Evolutionary conservation across 2,329 filamentous ascomycete genomes (phyloP).

Genomic region (Penicillium sumatraense): DNA sequence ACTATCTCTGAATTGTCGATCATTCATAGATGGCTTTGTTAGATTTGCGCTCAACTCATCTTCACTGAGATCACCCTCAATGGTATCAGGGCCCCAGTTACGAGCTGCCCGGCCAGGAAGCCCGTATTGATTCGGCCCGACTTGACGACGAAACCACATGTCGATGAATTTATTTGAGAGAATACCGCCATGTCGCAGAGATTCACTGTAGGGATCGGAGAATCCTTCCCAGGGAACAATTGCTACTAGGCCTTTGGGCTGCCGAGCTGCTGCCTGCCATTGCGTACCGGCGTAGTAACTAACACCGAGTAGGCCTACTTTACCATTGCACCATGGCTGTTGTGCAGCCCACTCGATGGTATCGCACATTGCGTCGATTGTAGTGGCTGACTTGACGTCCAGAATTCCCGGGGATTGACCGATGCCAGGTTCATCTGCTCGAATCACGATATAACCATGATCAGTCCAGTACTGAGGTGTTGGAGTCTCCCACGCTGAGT

Average conservation of each 20-base stretch:
- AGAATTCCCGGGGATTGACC: slow-evolving; percentile 47
- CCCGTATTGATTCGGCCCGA: slow-evolving; percentile 68
- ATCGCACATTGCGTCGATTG: slow-evolving; percentile 7
- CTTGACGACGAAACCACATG: slow-evolving; percentile 68
- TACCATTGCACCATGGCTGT: slow-evolving; percentile 38
- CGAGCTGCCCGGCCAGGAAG: slow-evolving; percentile 18
- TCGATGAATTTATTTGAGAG: slow-evolving; percentile 60
- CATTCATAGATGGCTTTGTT: neutral
- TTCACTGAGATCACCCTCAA: slow-evolving; percentile 24
- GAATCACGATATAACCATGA: slow-evolving; percentile 60
- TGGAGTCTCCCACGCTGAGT: slow-evolving; percentile 64
- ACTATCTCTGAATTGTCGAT: slow-evolving; percentile 62
- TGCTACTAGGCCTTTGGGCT: slow-evolving; percentile 53
- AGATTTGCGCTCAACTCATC: slow-evolving; percentile 14
- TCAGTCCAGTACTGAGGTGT: slow-evolving; percentile 61
- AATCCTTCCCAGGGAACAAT: slow-evolving; percentile 60
- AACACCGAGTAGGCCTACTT: slow-evolving; percentile 55
- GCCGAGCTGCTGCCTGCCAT: slow-evolving; percentile 57
- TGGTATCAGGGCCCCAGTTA: slow-evolving; percentile 28
- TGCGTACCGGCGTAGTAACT: slow-evolving; percentile 57
- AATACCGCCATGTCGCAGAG: slow-evolving; percentile 64
- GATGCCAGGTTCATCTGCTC: slow-evolving; percentile 57
- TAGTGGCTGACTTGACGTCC: neutral
- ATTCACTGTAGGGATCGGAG: slow-evolving; percentile 58
- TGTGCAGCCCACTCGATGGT: slow-evolving; percentile 14